Evolutionary conservation across 495 filamentous ascomycete genomes (phyloP).

Genomic region (Lasiosphaeriaceae sp.): DNA sequence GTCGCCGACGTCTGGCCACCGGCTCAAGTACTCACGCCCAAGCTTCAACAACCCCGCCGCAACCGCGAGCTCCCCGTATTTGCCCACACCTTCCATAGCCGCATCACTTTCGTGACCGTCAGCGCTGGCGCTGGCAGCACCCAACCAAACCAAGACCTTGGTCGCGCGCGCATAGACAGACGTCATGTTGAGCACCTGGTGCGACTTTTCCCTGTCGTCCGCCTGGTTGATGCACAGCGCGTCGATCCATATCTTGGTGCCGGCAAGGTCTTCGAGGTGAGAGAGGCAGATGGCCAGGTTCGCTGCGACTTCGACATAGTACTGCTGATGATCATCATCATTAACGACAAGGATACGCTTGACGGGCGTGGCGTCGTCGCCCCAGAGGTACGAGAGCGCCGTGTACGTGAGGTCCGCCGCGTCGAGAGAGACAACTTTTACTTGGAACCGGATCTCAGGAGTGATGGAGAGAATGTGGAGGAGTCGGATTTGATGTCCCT

Average conservation of each 20-base stretch:
- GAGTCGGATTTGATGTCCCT: background rate
- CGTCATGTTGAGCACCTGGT: too few species aligned
- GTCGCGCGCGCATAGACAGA: too few species aligned
- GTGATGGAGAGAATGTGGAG: conserved; percentile 3
- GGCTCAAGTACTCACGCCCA: background rate
- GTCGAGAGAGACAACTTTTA: conserved; percentile 5
- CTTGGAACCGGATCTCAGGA: background rate
- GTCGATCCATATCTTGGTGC: background rate
- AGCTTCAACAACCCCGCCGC: background rate
- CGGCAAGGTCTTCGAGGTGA: background rate
- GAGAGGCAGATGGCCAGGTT: too few species aligned
- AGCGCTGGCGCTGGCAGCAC: too few species aligned
- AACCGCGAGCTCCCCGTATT: background rate
- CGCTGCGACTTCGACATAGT: too few species aligned
- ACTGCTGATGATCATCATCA: too few species aligned
- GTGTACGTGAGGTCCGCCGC: background rate
- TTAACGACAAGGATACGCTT: background rate
- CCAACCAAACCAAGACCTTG: too few species aligned
- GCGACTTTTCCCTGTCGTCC: too few species aligned
- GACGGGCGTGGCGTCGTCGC: background rate
- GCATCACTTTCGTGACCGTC: too few species aligned
- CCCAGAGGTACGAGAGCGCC: conserved; percentile 6
- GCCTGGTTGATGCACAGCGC: too few species aligned
- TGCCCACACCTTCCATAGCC: too few species aligned
- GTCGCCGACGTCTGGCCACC: conserved; percentile 7